phyloP scores from a whole-genome alignment of 768 basidiomycete species.

The Russula dissimulans region DNA sequence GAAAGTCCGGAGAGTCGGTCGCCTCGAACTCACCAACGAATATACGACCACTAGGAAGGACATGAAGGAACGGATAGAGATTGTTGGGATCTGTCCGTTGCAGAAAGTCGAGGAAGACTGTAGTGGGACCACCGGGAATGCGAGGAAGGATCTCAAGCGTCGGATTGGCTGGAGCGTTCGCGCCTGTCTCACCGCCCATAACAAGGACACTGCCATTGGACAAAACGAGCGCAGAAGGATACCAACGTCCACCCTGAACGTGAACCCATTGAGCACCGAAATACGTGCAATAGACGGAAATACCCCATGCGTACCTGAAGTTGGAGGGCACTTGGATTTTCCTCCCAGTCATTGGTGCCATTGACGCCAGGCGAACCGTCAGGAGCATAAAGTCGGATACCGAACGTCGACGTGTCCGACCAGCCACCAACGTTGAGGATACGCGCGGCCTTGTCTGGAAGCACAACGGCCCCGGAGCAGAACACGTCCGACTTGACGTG shows the following conservation, averaged over 20 bases:
- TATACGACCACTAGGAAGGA: constrained; percentile 59
- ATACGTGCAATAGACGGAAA: neutral
- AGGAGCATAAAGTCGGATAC: constrained; percentile 65
- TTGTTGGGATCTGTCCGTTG: constrained; percentile 69
- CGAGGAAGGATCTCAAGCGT: constrained; percentile 65
- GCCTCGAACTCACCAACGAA: constrained; percentile 48
- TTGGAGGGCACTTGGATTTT: constrained; percentile 45
- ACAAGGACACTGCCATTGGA: constrained; percentile 68
- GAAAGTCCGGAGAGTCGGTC: neutral
- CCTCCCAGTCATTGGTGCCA: constrained; percentile 73
- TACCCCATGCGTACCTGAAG: constrained; percentile 43
- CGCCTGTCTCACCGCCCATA: constrained; percentile 66
- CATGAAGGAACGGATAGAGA: constrained; percentile 66
- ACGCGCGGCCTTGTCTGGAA: constrained; percentile 65
- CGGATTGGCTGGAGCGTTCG: constrained; percentile 56
- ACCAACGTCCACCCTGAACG: constrained; percentile 55
- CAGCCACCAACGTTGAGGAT: constrained; percentile 61
- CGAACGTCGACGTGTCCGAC: constrained; percentile 64
- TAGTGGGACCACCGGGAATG: constrained; percentile 53
- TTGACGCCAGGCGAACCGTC: constrained; percentile 59
- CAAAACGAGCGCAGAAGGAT: constrained; percentile 57
- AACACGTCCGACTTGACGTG: constrained; percentile 71
- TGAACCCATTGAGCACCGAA: neutral
- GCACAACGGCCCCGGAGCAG: constrained; percentile 62
- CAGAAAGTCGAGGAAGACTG: constrained; percentile 54